Base-by-base conservation (phyloP, 78 protist genomes). In the Dictyostelium brefeldianum region DNA sequence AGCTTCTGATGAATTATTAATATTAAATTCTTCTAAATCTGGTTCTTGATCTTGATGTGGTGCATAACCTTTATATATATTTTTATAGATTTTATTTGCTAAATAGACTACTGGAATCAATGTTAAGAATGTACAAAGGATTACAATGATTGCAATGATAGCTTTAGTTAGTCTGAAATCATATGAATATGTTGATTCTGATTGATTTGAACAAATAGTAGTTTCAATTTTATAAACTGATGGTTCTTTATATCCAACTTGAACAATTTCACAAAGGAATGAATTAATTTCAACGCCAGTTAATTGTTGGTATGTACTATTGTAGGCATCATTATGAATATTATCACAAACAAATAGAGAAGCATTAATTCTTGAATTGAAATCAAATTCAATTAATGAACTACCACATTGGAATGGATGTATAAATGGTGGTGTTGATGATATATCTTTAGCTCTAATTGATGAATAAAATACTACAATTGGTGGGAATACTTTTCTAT, bases 1-100 rank as follows among this genome's bases (percentile, higher is more conserved):
- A 51, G n/a, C 56, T 14, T 51, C 56, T 3, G 56, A 12, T 14
- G 56, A 14, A 51, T 51, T 8, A 67, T 67, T 25, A 36, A 67
- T 67, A 67, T 41, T 67, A 67, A 67, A 67, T 31, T 67, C 75
- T 31, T 67, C 75, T 29, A 67, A 20, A 67, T 67, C 75, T 12
- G 75, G 48, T 25, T 67, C 50, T 12, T 67, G 47, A 17, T 41
- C 29, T 62, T 62, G 43, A 31, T 67, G 75, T 67, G 50, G 75
- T 4, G 48, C 3, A 31, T 67, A 67, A 31, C 75, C 75, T 67
- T 18, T 67, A 17, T 67, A 67, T 12, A 67, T 9, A 17, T 25
- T 31, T 67, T 29, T 67, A 17, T 67, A 67, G 18, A 67, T 67
- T 67, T 67, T 67, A 31, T 67, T 67, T 31, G 48, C 75, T 29